Evolutionary conservation across 2,329 filamentous ascomycete species (phyloP), one percentile per base, ranked within the genome.

Genomic region (Hymenoscyphus fructigenus): DNA sequence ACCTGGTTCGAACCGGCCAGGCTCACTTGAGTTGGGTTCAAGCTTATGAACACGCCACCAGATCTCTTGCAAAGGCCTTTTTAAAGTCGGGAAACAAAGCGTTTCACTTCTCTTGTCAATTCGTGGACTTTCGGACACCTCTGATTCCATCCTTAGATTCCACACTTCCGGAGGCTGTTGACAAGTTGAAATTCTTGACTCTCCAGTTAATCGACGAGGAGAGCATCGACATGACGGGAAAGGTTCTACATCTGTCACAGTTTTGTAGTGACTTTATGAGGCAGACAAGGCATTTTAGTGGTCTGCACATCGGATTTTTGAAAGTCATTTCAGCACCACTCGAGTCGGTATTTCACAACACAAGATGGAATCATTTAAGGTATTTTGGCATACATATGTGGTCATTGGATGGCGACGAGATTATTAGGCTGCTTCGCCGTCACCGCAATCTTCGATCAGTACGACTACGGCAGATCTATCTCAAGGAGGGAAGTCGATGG

Each of bases 351-450:
- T 89, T 91, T 72, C 86, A 90, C 70, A 78, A 84, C 64, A 80
- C 88, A 7, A 80, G 80, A 55, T 89, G 86, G 85, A 81, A 84
- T 15, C 84, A 83, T 38, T 78, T 91, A 5, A 80, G 85, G 38
- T 85, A 86, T 1, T 84, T 90, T 63, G 88, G 88, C 1, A 83
- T 91, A 26, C 86, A 89, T 68, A 83, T 85, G 15, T 90, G 88
- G 88, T 81, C 82, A 53, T 76, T 90, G 3, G 78, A 83, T 57
- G 82, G 84, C 1, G 79, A 84, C 0, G 88, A 91, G 71, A 85
- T 91, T 59, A 84, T 88, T 57, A 76, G 76, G 0, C 76, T 90
- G 5, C 80, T 84, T 1, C 77, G 80, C 34, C 81, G 86, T 47
- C 86, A 90, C 70, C 78, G 80, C 59, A 83, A 81, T 29, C 76